These are phyloP conservation scores for Silene latifolia DNA, from an alignment of 148 eudicot species.

Conservation along the genomic window DNA sequence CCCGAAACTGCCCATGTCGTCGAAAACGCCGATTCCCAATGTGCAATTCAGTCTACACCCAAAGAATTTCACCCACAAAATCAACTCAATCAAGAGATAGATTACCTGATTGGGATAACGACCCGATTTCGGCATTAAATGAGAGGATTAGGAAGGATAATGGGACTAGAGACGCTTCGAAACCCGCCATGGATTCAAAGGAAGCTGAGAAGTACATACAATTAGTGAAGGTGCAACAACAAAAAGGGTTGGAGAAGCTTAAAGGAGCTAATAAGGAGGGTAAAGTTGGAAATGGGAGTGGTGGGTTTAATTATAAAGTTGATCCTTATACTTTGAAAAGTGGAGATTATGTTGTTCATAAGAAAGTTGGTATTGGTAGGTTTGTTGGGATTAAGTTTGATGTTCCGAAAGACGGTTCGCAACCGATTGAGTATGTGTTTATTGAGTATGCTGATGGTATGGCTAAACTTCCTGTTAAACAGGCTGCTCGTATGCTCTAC, in stretches of 20 bases:
- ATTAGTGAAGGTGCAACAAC: slow-evolving; percentile 82
- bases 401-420: slow-evolving; percentile 36
- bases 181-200: slow-evolving; percentile 46
- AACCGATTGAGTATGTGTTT: slow-evolving; percentile 75
- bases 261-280: slow-evolving; percentile 36
- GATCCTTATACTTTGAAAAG: slow-evolving; percentile 67
- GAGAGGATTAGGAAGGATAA: slow-evolving; percentile 35
- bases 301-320: slow-evolving; percentile 57
- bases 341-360: slow-evolving; percentile 95
- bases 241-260: slow-evolving; percentile 70
- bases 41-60: slow-evolving; percentile 33
- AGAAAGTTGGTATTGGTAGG: slow-evolving; percentile 89
- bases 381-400: slow-evolving; percentile 81
- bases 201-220: slow-evolving; percentile 79
- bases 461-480: slow-evolving; percentile 89
- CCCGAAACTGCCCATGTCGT: slow-evolving; percentile 15
- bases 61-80: slow-evolving; percentile 25
- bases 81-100: slow-evolving; percentile 13
- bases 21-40: not conserved
- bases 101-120: slow-evolving; percentile 27
- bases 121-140: slow-evolving; percentile 42
- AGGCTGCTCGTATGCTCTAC: slow-evolving; percentile 82
- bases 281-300: slow-evolving; percentile 12
- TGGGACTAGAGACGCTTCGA: slow-evolving; percentile 28
- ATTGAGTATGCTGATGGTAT: slow-evolving; percentile 96